phyloP scores from a whole-genome alignment of 2,329 filamentous ascomycete genomes.

The Diaporthe citriasiana region DNA sequence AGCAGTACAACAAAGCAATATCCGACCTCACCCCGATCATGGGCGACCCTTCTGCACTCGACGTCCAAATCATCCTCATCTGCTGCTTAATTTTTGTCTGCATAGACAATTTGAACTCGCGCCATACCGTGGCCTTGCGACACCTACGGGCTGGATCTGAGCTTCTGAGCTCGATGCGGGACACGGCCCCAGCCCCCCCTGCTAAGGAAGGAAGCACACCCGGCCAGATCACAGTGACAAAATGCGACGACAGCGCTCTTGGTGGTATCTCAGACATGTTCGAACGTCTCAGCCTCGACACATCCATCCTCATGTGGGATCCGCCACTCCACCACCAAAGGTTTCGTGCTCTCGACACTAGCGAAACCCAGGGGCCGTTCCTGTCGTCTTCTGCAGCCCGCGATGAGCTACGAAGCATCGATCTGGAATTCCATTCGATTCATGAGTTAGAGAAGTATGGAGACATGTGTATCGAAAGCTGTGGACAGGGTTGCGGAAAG shows the following conservation, averaged over 20 bases:
- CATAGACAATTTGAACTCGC: constrained; percentile 8
- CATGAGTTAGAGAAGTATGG: not conserved
- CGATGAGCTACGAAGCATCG: not conserved
- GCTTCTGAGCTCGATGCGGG: not conserved
- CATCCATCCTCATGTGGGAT: constrained; percentile 12
- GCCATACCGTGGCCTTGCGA: not conserved
- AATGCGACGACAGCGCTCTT: not conserved
- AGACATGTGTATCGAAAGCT: not conserved
- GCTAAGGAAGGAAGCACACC: not conserved
- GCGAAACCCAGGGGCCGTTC: not conserved
- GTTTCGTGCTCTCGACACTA: not conserved
- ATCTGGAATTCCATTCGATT: not conserved
- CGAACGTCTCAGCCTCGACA: constrained; percentile 17
- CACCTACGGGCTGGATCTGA: not conserved
- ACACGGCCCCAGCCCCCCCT: not conserved
- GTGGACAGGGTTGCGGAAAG: no score
- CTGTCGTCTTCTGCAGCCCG: constrained; percentile 12
- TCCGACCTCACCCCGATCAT: constrained; percentile 9
- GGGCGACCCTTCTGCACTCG: not conserved
- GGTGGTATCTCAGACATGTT: constrained; percentile 12
- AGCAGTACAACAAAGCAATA: constrained; percentile 21
- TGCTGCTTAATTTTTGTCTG: constrained; percentile 24
- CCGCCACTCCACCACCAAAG: not conserved
- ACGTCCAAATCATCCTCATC: constrained; percentile 4
- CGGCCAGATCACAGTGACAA: not conserved